These are phyloP conservation scores for Stephanocyclus meneghinianus DNA, from an alignment of 352 stramenopile species.

Conservation along the genomic window DNA sequence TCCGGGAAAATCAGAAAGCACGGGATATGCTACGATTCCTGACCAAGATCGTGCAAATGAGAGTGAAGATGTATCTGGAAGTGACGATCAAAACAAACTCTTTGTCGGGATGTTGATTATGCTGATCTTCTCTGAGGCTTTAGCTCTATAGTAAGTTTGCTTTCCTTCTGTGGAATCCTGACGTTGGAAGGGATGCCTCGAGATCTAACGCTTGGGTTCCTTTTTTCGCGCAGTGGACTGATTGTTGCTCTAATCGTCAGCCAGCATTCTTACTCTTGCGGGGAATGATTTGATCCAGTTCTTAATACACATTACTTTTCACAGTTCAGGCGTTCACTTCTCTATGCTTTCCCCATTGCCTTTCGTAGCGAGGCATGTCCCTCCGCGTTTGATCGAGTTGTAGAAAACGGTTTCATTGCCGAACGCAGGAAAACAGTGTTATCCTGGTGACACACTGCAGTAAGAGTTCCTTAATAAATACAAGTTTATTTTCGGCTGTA, in stretches of 20 bases:
- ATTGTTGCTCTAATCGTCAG: slow-evolving; percentile 83
- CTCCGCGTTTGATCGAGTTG: too few species aligned
- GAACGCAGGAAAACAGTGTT: too few species aligned
- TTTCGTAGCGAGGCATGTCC: too few species aligned
- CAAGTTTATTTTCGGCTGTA: too few species aligned
- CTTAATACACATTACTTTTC: too few species aligned
- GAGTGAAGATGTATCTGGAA: slow-evolving; percentile 48
- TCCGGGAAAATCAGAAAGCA: slow-evolving; percentile 52
- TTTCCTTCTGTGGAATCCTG: background rate
- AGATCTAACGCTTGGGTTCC: background rate
- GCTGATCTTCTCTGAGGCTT: slow-evolving; percentile 82
- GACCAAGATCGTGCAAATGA: slow-evolving; percentile 55
- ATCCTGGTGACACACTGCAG: too few species aligned
- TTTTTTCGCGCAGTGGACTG: slow-evolving; percentile 54
- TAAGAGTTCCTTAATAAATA: too few species aligned
- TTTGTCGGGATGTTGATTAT: slow-evolving; percentile 84
- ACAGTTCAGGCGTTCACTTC: too few species aligned
- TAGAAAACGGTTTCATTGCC: too few species aligned
- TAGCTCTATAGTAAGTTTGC: slow-evolving; percentile 71
- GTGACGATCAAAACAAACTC: slow-evolving; percentile 75
- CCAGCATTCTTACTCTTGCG: slow-evolving; percentile 75
- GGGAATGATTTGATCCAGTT: background rate
- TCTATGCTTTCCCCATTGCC: too few species aligned
- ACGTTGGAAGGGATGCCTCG: background rate
- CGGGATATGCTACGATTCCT: slow-evolving; percentile 28